phyloP scores from a whole-genome alignment of 2,329 filamentous ascomycete genomes.

The Penicillium sp. region DNA sequence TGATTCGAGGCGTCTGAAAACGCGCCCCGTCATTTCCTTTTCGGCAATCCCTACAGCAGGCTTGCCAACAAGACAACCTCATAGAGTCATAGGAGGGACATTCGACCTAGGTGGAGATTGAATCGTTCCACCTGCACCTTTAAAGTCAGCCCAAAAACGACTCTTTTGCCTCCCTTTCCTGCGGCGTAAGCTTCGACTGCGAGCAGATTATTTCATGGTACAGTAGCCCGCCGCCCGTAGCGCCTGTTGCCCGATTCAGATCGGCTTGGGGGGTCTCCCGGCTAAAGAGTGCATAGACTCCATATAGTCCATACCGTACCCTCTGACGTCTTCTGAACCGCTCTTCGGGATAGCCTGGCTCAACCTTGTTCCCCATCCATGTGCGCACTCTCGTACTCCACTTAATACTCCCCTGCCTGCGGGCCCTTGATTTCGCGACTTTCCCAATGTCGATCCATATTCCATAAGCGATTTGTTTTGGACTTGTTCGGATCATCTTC shows the following conservation, averaged over 20 bases:
- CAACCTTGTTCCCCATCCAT: slow-evolving; percentile 24
- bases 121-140: not conserved
- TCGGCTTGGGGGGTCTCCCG: slow-evolving; percentile 2
- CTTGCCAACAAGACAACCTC: not conserved
- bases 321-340: slow-evolving; percentile 15
- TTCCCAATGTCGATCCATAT: slow-evolving; percentile 22
- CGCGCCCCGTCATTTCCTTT: not conserved
- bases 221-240: slow-evolving; percentile 11
- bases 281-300: not conserved
- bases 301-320: slow-evolving; percentile 5
- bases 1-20: not conserved
- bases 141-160: not conserved
- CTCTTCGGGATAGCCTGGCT: slow-evolving; percentile 20
- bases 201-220: slow-evolving; percentile 2
- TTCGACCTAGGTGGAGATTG: not conserved
- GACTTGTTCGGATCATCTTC: slow-evolving; percentile 33
- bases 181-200: not conserved
- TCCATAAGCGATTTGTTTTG: slow-evolving; percentile 22
- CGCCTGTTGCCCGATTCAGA: not conserved
- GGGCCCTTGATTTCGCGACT: slow-evolving; percentile 17
- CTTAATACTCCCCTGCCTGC: slow-evolving; percentile 10
- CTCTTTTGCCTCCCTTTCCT: not conserved
- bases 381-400: slow-evolving; percentile 18
- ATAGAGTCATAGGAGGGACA: not conserved
- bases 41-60: not conserved